Evolutionary conservation across 768 basidiomycete species (phyloP).

Genomic region (Mycena maculata): DNA sequence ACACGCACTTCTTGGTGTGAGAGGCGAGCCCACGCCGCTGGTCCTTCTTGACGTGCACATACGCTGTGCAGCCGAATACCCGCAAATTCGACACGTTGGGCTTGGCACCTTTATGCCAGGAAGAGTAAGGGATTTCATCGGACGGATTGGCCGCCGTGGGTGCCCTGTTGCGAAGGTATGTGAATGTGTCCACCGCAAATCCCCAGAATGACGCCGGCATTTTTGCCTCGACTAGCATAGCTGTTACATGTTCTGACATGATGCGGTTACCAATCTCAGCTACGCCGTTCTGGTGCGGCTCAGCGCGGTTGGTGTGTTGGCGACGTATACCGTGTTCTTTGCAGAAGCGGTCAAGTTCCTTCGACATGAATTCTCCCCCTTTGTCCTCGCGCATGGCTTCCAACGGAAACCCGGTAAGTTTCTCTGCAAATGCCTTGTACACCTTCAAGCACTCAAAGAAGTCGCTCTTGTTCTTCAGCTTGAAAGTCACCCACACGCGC

Average conservation of each 20-base stretch:
- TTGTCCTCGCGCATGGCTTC: slow-evolving; percentile 45
- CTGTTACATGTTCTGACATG: slow-evolving; percentile 43
- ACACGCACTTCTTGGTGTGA: slow-evolving; percentile 48
- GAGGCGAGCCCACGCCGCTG: slow-evolving; percentile 42
- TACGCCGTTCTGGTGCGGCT: slow-evolving; percentile 57
- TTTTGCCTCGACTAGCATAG: slow-evolving; percentile 43
- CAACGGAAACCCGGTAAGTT: slow-evolving; percentile 38
- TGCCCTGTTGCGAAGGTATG: slow-evolving; percentile 38
- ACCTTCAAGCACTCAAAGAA: slow-evolving; percentile 41
- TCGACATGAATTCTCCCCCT: slow-evolving; percentile 49
- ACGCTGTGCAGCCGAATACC: slow-evolving; percentile 53
- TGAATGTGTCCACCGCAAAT: slow-evolving; percentile 33
- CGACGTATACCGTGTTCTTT: slow-evolving; percentile 38
- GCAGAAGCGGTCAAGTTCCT: slow-evolving; percentile 37
- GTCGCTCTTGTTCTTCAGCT: slow-evolving; percentile 42
- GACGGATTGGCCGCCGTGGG: slow-evolving; percentile 28
- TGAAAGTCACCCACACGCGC: slow-evolving; percentile 27
- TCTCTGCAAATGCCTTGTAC: slow-evolving; percentile 50
- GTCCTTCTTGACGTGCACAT: slow-evolving; percentile 50
- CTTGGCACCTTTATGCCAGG: slow-evolving; percentile 39
- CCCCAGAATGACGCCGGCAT: slow-evolving; percentile 38
- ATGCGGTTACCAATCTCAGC: slow-evolving; percentile 53
- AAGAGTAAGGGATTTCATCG: slow-evolving; percentile 14
- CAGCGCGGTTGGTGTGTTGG: slow-evolving; percentile 38
- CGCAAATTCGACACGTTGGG: slow-evolving; percentile 42